Evolutionary conservation across 495 filamentous ascomycete species (phyloP).

Genomic region (Penicillium nucicola): DNA sequence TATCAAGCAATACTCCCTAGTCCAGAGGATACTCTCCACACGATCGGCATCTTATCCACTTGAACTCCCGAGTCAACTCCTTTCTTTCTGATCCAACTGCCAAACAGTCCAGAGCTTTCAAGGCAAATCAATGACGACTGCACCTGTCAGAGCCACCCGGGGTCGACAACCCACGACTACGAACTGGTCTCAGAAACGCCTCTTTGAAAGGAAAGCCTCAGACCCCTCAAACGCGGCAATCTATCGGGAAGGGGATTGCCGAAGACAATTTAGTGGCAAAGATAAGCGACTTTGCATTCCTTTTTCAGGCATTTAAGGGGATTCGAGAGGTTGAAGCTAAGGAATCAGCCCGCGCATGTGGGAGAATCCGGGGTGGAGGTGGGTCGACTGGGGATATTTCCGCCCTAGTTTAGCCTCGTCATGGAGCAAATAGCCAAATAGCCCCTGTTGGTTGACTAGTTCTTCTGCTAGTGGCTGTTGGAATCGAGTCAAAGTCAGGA

Average conservation of each 20-base stretch:
- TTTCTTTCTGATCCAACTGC: too few species aligned
- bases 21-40: too few species aligned
- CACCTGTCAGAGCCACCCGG: too few species aligned
- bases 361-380: constrained; percentile 17
- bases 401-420: too few species aligned
- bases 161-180: too few species aligned
- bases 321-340: not conserved
- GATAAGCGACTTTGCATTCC: constrained; percentile 2
- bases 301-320: not conserved
- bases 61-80: too few species aligned
- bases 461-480: not conserved
- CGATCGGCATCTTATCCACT: too few species aligned
- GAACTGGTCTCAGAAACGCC: not conserved
- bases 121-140: too few species aligned
- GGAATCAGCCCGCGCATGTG: not conserved
- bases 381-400: not conserved
- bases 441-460: not conserved
- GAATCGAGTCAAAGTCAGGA: not conserved
- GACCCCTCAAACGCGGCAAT: constrained; percentile 1
- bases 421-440: not conserved
- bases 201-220: not conserved
- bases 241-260: constrained; percentile 2
- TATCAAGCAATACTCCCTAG: too few species aligned
- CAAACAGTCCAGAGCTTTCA: too few species aligned
- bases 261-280: too few species aligned